A percentile compares a stretch with the other conserved stretches of the same genome.
phyloP scores from a whole-genome alignment of 2,329 filamentous ascomycete genomes.

The Aureobasidium sp. region DNA sequence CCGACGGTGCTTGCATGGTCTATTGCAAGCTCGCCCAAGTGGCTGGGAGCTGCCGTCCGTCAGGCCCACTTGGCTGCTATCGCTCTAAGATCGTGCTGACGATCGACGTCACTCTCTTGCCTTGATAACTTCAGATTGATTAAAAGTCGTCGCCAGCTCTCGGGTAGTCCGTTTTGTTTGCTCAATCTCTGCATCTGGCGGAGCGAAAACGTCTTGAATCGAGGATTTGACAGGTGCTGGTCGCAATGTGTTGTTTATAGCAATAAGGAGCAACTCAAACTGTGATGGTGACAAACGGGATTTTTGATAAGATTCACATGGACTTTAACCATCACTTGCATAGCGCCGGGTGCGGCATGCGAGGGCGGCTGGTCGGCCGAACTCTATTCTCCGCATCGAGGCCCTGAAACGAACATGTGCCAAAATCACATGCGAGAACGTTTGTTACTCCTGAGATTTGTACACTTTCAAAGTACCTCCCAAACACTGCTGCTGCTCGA shows the following conservation, averaged over 20 bases:
- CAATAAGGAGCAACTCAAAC: not conserved
- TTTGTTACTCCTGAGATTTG: slow-evolving; percentile 2
- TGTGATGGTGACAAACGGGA: not conserved
- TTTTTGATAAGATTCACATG: slow-evolving; percentile 3
- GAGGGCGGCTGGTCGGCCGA: slow-evolving; percentile 13
- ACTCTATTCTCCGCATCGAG: slow-evolving; percentile 15
- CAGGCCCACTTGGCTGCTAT: slow-evolving; percentile 11
- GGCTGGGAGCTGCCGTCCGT: slow-evolving; percentile 14
- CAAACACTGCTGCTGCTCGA: not conserved
- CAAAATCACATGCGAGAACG: slow-evolving; percentile 13
- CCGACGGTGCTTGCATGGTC: slow-evolving; percentile 7
- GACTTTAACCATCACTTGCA: slow-evolving; percentile 10
- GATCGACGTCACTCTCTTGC: slow-evolving; percentile 12
- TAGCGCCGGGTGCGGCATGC: slow-evolving; percentile 9
- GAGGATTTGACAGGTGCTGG: not conserved
- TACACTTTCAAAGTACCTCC: not conserved
- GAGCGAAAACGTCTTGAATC: not conserved
- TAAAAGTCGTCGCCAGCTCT: slow-evolving; percentile 8
- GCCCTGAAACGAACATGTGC: slow-evolving; percentile 12
- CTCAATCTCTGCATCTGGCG: not conserved
- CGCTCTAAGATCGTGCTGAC: slow-evolving; percentile 11
- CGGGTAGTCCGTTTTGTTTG: not conserved
- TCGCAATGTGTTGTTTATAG: not conserved
- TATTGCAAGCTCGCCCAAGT: slow-evolving; percentile 8
- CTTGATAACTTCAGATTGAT: slow-evolving; percentile 10